Conservation (phyloP, 2,329 filamentous ascomycete genomes). For the Zasmidium cellare region DNA sequence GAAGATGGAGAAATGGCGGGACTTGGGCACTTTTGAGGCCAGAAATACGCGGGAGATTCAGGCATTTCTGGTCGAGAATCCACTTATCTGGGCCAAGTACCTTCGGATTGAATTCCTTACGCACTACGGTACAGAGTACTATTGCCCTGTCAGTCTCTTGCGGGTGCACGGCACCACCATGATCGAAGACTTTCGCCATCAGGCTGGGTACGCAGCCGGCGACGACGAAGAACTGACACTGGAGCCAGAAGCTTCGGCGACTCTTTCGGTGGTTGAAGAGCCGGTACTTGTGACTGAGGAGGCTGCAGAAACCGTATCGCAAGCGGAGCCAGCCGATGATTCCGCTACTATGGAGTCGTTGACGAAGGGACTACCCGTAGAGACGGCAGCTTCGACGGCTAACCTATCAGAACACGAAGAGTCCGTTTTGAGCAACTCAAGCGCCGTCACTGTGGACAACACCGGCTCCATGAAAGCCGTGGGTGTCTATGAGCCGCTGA, state of each 20-base stretch:
- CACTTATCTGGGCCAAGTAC: slow-evolving; percentile 94
- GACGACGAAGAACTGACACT: slow-evolving; percentile 48
- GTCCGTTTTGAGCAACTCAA: background rate
- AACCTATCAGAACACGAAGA: background rate
- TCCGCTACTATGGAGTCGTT: background rate
- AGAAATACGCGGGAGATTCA: slow-evolving; percentile 92
- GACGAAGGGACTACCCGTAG: background rate
- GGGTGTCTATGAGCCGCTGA: slow-evolving; percentile 16
- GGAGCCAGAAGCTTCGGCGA: slow-evolving; percentile 18
- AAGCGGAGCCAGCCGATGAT: slow-evolving; percentile 6
- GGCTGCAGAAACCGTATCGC: slow-evolving; percentile 8
- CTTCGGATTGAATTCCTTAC: slow-evolving; percentile 86
- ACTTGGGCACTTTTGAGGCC: slow-evolving; percentile 84
- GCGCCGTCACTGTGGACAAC: slow-evolving; percentile 4
- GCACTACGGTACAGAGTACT: slow-evolving; percentile 95
- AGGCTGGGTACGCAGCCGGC: slow-evolving; percentile 65
- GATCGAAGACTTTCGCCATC: slow-evolving; percentile 90
- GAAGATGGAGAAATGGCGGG: slow-evolving; percentile 88
- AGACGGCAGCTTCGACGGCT: background rate
- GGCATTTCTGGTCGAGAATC: slow-evolving; percentile 89
- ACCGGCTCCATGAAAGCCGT: slow-evolving; percentile 9
- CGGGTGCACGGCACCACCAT: slow-evolving; percentile 91
- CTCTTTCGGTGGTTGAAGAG: slow-evolving; percentile 14
- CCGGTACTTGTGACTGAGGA: slow-evolving; percentile 15
- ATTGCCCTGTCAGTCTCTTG: slow-evolving; percentile 87